A percentile compares a stretch with the other conserved stretches of the same genome.
Evolutionary conservation across 306 rosid species (phyloP).

Genomic region (Trifolium subterraneum): DNA sequence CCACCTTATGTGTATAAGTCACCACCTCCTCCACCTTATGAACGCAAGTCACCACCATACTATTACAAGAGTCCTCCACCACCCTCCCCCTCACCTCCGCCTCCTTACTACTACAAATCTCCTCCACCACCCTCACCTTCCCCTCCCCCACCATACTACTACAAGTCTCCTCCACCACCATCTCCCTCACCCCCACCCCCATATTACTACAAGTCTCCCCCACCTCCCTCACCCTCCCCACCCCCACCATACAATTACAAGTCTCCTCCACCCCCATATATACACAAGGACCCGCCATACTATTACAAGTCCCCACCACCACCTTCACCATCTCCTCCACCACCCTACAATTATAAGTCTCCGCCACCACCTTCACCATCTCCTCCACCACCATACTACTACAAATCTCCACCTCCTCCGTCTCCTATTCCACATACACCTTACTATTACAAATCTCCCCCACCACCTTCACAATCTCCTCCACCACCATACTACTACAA

Average conservation of each 20-base stretch:
- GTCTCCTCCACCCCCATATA: no score
- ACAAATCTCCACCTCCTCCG: slow-evolving; percentile 14
- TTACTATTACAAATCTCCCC: slow-evolving; percentile 25
- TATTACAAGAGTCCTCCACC: not conserved
- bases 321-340: slow-evolving; percentile 11
- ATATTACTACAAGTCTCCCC: not conserved
- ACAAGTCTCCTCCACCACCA: slow-evolving; percentile 11
- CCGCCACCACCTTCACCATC: slow-evolving; percentile 46
- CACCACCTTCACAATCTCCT: not conserved
- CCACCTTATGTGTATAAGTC: slow-evolving; percentile 21
- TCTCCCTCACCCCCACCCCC: not conserved
- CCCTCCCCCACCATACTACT: slow-evolving; percentile 3
- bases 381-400: slow-evolving; percentile 1
- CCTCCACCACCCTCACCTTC: slow-evolving; percentile 6
- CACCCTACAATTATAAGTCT: slow-evolving; percentile 29
- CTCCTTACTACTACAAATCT: not conserved
- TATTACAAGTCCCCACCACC: slow-evolving; percentile 21
- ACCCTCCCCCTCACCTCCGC: not conserved
- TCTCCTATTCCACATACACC: not conserved
- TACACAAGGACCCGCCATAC: not conserved
- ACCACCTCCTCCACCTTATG: no score
- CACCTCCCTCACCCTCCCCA: not conserved
- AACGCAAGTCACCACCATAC: slow-evolving; percentile 52
- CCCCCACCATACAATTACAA: not conserved
- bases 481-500: slow-evolving; percentile 26